Evolutionary conservation across 2,329 filamentous ascomycete species (phyloP).

Genomic region (Gaeumannomyces sp.): DNA sequence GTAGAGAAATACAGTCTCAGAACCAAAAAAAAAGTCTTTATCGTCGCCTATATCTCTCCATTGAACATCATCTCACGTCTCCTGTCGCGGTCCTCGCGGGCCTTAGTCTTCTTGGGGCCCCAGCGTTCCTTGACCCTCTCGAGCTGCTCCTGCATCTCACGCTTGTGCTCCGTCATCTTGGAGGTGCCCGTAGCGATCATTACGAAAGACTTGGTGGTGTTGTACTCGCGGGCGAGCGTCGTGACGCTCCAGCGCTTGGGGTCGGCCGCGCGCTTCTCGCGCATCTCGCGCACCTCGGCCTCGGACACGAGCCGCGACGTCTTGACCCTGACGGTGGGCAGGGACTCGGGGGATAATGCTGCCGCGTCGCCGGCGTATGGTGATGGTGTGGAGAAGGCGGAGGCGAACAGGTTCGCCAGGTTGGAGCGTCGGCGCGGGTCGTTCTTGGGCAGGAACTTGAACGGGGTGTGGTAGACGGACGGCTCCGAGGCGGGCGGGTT

Average conservation of each 20-base stretch:
- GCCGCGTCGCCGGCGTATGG: constrained; percentile 5
- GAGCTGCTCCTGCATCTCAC: constrained; percentile 36
- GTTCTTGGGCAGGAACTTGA: constrained; percentile 55
- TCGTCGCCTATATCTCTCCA: constrained; percentile 37
- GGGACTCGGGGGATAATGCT: constrained; percentile 9
- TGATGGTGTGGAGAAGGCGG: constrained; percentile 13
- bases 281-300: constrained; percentile 55
- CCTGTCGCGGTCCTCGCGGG: constrained; percentile 48
- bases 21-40: not conserved
- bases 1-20: not conserved
- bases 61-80: constrained; percentile 46
- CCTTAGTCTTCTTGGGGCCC: constrained; percentile 49
- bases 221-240: constrained; percentile 46
- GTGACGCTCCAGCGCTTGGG: constrained; percentile 49
- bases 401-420: constrained; percentile 37
- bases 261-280: constrained; percentile 44
- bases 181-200: constrained; percentile 50
- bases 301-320: constrained; percentile 37
- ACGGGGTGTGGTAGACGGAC: constrained; percentile 58
- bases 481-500: constrained; percentile 41
- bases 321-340: constrained; percentile 12
- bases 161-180: constrained; percentile 28
- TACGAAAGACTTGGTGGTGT: constrained; percentile 51
- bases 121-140: constrained; percentile 47
- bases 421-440: constrained; percentile 48